Base-by-base conservation (phyloP, 345 rosid genomes). In the Rhizophora apiculata region DNA sequence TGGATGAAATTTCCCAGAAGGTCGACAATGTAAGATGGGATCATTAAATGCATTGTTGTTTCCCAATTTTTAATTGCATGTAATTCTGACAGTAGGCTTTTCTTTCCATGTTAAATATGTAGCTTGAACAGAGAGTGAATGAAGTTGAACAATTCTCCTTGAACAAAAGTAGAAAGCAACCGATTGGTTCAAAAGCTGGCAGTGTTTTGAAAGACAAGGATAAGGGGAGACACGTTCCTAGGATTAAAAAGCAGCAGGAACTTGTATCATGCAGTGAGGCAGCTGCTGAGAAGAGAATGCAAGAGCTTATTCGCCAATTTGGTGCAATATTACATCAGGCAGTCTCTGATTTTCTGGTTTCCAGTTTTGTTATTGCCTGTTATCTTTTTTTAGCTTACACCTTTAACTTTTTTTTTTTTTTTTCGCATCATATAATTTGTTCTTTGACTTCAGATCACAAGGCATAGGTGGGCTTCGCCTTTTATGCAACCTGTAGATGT, bases 401-500 rank as follows among this genome's bases (percentile, higher is more conserved):
- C 26, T 55, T 53, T 7, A 8, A 11, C 60, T 24, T 24, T 24
- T 24, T 24, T 24, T 24, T 24, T 56, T 2, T 56, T 34, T 8
- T 34, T 22, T 22, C 4, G 6, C 60, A 56, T 56, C 29, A 10
- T 56, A 56, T 56, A 1, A 22, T 56, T 55, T 56, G 29, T 31
- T 36, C n/a, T 53, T 46, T 49, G 59, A 51, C 21, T 34, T 70
- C 87, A 95, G 99, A 76, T 92, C 62, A 90, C 93, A 6, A 93
- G 85, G 84, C 99, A 89, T 81, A 87, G 76, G 82, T 88, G 88
- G 83, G 97, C 96, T 19, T 82, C 86, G 89, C 99, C 97, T 2
- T 95, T 95, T 77, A 79, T 79, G 93, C 83, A 92, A 68, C 96
- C 99, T 58, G 99, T 95, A 43, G 90, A 94, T 78, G 98, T 88